Percentiles rank a stretch among this genome's conserved stretches.
phyloP scores from a whole-genome alignment of 1,284 basidiomycete species.

The Leccinum griseonigrum region DNA sequence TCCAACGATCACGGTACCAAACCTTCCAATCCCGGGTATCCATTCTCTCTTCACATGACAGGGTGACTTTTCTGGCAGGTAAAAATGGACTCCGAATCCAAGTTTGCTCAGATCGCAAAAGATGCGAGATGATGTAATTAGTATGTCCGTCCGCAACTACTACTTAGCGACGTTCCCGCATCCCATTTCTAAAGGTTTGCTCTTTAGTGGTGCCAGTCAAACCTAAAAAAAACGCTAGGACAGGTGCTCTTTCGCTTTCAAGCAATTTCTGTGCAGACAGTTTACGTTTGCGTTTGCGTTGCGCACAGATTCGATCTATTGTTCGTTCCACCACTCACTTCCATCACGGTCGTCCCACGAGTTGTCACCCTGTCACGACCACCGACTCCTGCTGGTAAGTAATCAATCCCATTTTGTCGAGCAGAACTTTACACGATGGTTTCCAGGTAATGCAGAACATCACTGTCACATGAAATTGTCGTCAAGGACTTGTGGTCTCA shows the following conservation, averaged over 20 bases:
- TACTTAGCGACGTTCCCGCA: conserved; percentile 1
- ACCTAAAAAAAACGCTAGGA: conserved; percentile 18
- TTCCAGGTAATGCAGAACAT: conserved; percentile 18
- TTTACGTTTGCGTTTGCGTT: neutral
- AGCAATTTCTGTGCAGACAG: neutral
- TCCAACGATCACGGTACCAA: conserved; percentile 12
- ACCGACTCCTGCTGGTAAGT: conserved; percentile 15
- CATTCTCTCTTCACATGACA: conserved; percentile 9
- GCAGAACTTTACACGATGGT: neutral
- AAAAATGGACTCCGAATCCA: conserved; percentile 1
- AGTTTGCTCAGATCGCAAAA: conserved; percentile 5
- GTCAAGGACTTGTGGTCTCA: conserved; percentile 53
- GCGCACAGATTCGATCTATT: neutral
- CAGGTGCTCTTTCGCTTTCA: neutral
- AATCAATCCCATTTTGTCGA: neutral
- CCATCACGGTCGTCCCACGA: neutral
- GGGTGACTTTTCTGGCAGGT: conserved; percentile 4
- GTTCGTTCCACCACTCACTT: neutral
- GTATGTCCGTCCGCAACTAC: conserved; percentile 13
- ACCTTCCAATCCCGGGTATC: conserved; percentile 13
- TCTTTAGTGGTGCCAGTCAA: neutral
- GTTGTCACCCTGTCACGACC: neutral
- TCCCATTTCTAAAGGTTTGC: conserved; percentile 13
- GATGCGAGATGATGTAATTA: conserved; percentile 14
- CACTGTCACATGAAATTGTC: conserved; percentile 50